Base-by-base conservation (phyloP, 345 rosid species). In the Sonneratia caseolaris region DNA sequence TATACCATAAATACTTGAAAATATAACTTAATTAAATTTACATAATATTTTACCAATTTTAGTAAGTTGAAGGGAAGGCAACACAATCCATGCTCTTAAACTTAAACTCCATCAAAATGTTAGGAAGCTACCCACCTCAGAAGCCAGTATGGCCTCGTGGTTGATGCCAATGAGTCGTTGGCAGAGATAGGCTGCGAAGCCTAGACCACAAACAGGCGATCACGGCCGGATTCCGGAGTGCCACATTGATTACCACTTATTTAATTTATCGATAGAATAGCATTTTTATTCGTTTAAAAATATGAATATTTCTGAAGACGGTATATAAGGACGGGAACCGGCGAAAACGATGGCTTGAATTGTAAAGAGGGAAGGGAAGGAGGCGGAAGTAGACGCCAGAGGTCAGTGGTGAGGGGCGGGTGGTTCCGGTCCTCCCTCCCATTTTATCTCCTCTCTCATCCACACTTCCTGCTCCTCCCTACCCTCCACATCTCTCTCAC, bases 381-480 rank as follows among this genome's bases (percentile, higher is more conserved):
- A 47, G 64, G 35, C 51, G 43, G 66, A 57, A 49, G 76, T 21
- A 27, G 74, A 59, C 48, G 73, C 38, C 78, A 76, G 76, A 32
- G 67, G 43, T 47, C 59, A 43, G 56, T 49, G 78, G 70, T 71
- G 84, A 76, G 80, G 72, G 74, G 73, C 85, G 88, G 88, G 89
- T 80, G 89, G 88, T 71, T 81, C 73, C 79, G 73, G 70, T 77
- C 78, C 74, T 77, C 68, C 40, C 80, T 75, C 45, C 45, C 81
- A 59, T 66, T 77, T 79, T 84, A 81, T 84, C 83, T 75, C 74
- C 74, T 75, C n/a, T 22, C 75, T 71, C 76, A 35, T 69, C 79
- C 80, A 72, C 79, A 79, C 72, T 66, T 62, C 37, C 36, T 59
- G 68, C 66, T 35, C 51, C 37, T 56, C 76, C 71, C 78, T 66